Conservation (phyloP, 108 stramenopile genomes). For the Aurantiochytrium sp. region DNA sequence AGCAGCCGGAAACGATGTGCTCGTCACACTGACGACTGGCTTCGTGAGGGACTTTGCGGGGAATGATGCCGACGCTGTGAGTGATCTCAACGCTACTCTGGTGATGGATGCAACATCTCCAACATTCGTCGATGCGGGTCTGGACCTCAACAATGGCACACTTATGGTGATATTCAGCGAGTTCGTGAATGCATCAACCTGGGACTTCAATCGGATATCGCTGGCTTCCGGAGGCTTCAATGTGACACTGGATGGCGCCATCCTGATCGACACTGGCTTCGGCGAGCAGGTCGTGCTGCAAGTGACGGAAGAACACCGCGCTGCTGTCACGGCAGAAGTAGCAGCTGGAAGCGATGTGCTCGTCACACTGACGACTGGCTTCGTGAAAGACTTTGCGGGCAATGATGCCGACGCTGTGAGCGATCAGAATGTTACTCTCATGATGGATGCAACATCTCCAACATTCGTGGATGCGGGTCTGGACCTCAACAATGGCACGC, state of each 20-base stretch:
- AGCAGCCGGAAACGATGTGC: no score
- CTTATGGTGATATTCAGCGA: background rate
- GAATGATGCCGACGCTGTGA: background rate
- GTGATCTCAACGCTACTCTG: background rate
- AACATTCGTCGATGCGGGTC: background rate
- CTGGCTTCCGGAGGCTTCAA: background rate
- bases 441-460: no score
- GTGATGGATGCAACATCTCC: background rate
- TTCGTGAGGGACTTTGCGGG: background rate
- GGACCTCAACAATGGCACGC: no score
- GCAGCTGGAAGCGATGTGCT: no score
- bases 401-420: no score
- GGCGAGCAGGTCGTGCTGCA: background rate
- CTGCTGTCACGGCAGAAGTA: no score
- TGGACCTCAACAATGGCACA: background rate
- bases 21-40: background rate
- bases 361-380: no score
- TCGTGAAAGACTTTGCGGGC: no score
- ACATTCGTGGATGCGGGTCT: no score
- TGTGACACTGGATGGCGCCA: background rate
- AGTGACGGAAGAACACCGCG: no score
- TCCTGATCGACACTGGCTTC: background rate
- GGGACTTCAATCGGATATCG: background rate
- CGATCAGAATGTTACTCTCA: no score
- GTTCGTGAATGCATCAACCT: background rate